Percentiles rank a stretch among this genome's conserved stretches.
Conservation (phyloP, 163 green algal genomes). For the Scenedesmus sp. region DNA sequence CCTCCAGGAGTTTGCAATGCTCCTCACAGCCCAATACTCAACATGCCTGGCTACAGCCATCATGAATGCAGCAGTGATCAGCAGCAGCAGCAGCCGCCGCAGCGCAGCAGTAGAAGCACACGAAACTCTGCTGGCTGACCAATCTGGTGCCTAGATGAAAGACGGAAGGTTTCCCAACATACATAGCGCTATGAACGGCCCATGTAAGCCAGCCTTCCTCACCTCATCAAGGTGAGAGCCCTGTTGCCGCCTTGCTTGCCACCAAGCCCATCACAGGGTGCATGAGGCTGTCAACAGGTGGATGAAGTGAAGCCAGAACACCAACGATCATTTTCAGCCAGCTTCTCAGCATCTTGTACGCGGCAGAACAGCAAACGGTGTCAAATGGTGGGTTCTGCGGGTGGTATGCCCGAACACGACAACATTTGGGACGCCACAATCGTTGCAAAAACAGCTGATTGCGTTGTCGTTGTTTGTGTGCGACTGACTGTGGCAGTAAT, state of each 20-base stretch:
- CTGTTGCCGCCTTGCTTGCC: background rate
- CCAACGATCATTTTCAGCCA: too few species aligned
- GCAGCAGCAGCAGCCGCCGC: slow-evolving; percentile 10
- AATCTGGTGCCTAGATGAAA: background rate
- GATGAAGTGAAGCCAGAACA: too few species aligned
- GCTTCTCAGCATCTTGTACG: too few species aligned
- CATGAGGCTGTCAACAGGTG: too few species aligned
- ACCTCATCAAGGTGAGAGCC: background rate
- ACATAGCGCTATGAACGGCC: background rate
- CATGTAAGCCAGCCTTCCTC: background rate
- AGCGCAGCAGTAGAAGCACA: background rate
- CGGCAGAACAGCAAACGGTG: background rate
- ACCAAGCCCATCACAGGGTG: too few species aligned
- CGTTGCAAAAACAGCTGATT: background rate
- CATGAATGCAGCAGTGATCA: background rate
- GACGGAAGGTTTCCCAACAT: background rate
- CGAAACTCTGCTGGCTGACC: background rate
- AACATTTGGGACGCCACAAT: background rate
- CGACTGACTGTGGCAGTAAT: background rate
- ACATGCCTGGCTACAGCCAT: background rate
- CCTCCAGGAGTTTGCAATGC: background rate
- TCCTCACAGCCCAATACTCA: slow-evolving; percentile 39
- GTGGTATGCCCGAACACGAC: background rate
- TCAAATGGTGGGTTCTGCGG: background rate
- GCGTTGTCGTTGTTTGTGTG: background rate